Evolutionary conservation across 2,329 filamentous ascomycete species (phyloP).

Genomic region (Colletotrichum higginsianum): DNA sequence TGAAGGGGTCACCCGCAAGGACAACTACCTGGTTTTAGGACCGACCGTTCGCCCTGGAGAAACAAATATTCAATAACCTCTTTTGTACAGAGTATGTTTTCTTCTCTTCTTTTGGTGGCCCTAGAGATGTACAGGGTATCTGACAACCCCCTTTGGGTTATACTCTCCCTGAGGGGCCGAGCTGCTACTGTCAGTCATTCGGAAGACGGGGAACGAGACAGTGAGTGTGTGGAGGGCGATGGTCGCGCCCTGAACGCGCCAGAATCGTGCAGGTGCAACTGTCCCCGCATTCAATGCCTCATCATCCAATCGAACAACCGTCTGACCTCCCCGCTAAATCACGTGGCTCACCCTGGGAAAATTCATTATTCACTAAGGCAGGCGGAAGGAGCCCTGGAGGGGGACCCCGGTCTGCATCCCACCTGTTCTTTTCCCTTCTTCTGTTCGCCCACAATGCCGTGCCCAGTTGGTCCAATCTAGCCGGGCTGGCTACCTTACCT

Average conservation of each 20-base stretch:
- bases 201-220: slow-evolving; percentile 1
- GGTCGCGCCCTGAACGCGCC: slow-evolving; percentile 41
- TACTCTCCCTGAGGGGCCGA: slow-evolving; percentile 18
- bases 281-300: slow-evolving; percentile 12
- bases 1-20: not conserved
- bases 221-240: slow-evolving; percentile 2
- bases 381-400: slow-evolving; percentile 22
- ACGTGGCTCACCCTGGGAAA: slow-evolving; percentile 39
- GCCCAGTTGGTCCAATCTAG: slow-evolving; percentile 1
- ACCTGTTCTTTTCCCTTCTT: slow-evolving; percentile 38
- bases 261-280: slow-evolving; percentile 36
- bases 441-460: slow-evolving; percentile 1
- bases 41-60: not conserved
- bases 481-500: not conserved
- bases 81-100: not conserved
- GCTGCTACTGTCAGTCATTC: slow-evolving; percentile 2
- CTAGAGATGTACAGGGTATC: not conserved
- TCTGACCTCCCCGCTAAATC: slow-evolving; percentile 37
- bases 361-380: slow-evolving; percentile 26
- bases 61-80: not conserved
- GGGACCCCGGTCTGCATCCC: slow-evolving; percentile 21
- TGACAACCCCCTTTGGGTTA: not conserved
- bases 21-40: not conserved
- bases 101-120: too few species aligned
- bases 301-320: slow-evolving; percentile 33